A percentile compares a stretch with the other conserved stretches of the same genome.
Conservation (phyloP, 164 flowering plant species). For the Berberis vulgaris region DNA sequence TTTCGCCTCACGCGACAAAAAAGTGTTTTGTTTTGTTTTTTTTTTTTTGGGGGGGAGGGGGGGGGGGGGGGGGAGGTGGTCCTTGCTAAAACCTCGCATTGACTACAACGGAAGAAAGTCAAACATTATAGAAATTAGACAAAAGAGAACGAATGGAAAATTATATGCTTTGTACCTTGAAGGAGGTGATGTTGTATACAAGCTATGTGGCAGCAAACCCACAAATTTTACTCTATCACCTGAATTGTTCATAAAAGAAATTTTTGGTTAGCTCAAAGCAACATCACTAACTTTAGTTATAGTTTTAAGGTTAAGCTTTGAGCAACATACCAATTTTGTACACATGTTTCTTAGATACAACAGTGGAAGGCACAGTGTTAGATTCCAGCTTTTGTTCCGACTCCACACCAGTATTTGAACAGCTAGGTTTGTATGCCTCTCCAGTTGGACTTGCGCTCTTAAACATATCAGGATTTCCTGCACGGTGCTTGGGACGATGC, state of each 20-base stretch:
- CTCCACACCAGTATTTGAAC: conserved; percentile 32
- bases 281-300: background rate
- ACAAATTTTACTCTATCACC: conserved; percentile 73
- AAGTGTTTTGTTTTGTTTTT: background rate
- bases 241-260: conserved; percentile 17
- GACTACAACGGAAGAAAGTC: too few relatives aligned
- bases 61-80: background rate
- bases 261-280: background rate
- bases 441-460: conserved; percentile 28
- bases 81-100: too few relatives aligned
- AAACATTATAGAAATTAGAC: background rate
- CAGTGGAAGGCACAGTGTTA: conserved; percentile 27
- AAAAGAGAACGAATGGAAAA: background rate
- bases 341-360: conserved; percentile 37
- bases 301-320: too few relatives aligned
- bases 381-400: conserved; percentile 43
- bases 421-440: conserved; percentile 36
- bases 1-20: background rate
- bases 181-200: conserved; percentile 36
- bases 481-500: conserved; percentile 32
- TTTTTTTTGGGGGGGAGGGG: background rate
- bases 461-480: conserved; percentile 29
- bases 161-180: conserved; percentile 39
- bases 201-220: conserved; percentile 31
- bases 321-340: conserved; percentile 46